phyloP scores from a whole-genome alignment of 2,329 filamentous ascomycete genomes.

The Beauveria sp. region DNA sequence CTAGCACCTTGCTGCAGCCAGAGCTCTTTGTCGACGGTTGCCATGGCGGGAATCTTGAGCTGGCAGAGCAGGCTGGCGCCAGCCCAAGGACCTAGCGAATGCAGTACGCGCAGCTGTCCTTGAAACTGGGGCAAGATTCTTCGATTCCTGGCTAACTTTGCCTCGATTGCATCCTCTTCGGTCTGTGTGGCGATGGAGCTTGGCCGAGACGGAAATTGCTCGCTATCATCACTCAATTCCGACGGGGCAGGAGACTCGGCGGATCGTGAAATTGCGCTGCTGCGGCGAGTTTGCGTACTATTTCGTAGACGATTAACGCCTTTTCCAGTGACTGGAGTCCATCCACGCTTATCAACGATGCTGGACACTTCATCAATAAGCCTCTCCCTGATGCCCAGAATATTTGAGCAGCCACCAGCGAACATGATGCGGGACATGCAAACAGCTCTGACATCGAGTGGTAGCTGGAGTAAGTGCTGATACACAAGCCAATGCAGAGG shows the following conservation, averaged over 20 bases:
- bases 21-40: constrained; percentile 62
- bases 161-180: constrained; percentile 27
- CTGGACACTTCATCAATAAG: constrained; percentile 66
- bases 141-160: constrained; percentile 28
- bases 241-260: constrained; percentile 16
- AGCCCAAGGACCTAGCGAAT: constrained; percentile 66
- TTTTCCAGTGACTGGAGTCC: constrained; percentile 69
- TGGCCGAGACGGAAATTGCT: constrained; percentile 15
- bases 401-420: constrained; percentile 69
- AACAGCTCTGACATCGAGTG: constrained; percentile 71
- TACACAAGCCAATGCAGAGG: constrained; percentile 73
- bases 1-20: constrained; percentile 61
- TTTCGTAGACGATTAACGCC: constrained; percentile 48
- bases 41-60: constrained; percentile 60
- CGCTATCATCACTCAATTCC: constrained; percentile 19
- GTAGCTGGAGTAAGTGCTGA: constrained; percentile 63
- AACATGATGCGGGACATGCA: constrained; percentile 90
- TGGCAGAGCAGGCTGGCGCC: constrained; percentile 65
- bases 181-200: constrained; percentile 19
- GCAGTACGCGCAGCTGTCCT: constrained; percentile 56
- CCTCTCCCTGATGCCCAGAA: constrained; percentile 72
- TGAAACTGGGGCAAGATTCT: constrained; percentile 36
- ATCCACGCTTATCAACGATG: constrained; percentile 62
- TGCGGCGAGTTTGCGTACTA: constrained; percentile 35
- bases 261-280: constrained; percentile 16